Conservation (phyloP, 345 rosid species). For the Citrus trifoliata region DNA sequence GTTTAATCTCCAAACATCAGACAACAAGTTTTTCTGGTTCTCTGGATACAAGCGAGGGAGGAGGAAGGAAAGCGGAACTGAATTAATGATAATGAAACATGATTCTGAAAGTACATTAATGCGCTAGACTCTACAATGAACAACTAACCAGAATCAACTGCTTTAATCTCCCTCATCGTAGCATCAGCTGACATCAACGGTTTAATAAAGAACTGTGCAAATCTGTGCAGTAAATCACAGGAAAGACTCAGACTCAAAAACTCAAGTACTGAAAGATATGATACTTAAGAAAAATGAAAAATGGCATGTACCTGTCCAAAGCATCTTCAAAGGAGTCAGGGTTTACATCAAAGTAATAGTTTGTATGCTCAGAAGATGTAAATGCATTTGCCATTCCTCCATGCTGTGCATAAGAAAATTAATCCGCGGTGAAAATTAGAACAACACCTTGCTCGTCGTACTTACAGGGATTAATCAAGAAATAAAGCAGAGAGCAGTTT, state of each 20-base stretch:
- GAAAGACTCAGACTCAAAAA: constrained; percentile 20
- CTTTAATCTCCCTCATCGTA: constrained; percentile 84
- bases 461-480: not conserved
- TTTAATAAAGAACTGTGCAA: constrained; percentile 82
- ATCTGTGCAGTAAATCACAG: constrained; percentile 42
- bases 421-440: not conserved
- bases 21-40: constrained; percentile 82
- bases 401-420: constrained; percentile 48
- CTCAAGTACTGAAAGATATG: constrained; percentile 7
- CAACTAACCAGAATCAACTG: constrained; percentile 87
- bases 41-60: constrained; percentile 41
- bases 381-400: constrained; percentile 90
- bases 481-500: not conserved
- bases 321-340: constrained; percentile 79
- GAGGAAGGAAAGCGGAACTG: not conserved
- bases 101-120: not conserved
- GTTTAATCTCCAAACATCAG: constrained; percentile 77
- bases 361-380: constrained; percentile 71
- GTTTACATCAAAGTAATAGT: constrained; percentile 74
- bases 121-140: not conserved
- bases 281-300: constrained; percentile 1
- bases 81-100: not conserved
- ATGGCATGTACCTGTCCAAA: constrained; percentile 61
- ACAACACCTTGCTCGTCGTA: not conserved
- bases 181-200: constrained; percentile 97